phyloP scores from a whole-genome alignment of 148 eudicot genomes.

The Chenopodium quinoa region DNA sequence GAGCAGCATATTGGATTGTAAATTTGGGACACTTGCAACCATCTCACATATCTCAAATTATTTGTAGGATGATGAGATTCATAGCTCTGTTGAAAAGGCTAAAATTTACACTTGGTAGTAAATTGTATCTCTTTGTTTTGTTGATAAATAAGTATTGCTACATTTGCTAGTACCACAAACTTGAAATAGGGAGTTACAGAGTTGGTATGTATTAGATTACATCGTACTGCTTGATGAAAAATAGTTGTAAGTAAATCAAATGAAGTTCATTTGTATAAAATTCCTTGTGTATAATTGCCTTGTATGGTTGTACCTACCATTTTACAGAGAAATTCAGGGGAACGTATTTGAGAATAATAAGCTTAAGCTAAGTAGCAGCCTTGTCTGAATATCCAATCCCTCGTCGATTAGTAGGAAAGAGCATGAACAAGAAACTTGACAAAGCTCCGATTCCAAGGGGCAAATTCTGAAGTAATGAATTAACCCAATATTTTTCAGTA shows the following conservation, averaged over 20 bases:
- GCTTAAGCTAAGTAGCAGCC: slow-evolving; percentile 14
- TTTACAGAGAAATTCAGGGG: not conserved
- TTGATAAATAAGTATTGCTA: not conserved
- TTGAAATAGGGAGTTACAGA: not conserved
- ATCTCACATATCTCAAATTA: not conserved
- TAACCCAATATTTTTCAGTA: slow-evolving; percentile 15
- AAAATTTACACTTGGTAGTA: too few relatives aligned
- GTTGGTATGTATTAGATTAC: not conserved
- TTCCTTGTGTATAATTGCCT: too few relatives aligned
- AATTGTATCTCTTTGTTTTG: not conserved
- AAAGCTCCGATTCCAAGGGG: slow-evolving; percentile 52
- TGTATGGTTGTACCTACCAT: not conserved
- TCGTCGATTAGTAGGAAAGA: slow-evolving; percentile 58
- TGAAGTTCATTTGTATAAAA: too few relatives aligned
- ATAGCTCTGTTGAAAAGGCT: too few relatives aligned
- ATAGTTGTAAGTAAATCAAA: too few relatives aligned
- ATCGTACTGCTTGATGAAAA: too few relatives aligned
- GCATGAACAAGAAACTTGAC: slow-evolving; percentile 50
- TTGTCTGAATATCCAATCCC: slow-evolving; percentile 55
- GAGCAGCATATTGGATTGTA: not conserved
- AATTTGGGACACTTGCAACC: too few relatives aligned
- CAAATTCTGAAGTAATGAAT: slow-evolving; percentile 38
- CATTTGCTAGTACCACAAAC: not conserved
- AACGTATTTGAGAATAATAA: not conserved
- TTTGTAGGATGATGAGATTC: too few relatives aligned